These are phyloP conservation scores for Scleromitrula shiraiana DNA, from an alignment of 2,329 filamentous ascomycete genomes.

Conservation along the genomic window DNA sequence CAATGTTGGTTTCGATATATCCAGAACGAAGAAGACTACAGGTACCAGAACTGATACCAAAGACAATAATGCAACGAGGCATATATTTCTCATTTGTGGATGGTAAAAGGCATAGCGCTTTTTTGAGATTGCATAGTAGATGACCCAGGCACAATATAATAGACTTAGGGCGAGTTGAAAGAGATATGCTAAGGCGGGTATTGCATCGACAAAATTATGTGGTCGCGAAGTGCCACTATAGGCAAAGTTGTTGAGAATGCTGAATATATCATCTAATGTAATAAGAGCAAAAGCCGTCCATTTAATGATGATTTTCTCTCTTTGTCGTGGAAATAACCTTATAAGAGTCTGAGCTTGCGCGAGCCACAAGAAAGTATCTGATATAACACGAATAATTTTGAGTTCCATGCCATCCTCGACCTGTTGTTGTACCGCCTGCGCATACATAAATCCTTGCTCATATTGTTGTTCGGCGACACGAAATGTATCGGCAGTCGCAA, in stretches of 20 bases:
- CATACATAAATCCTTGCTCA: slow-evolving; percentile 69
- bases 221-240: slow-evolving; percentile 54
- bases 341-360: slow-evolving; percentile 96
- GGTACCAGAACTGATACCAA: slow-evolving; percentile 59
- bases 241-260: slow-evolving; percentile 80
- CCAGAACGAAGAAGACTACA: slow-evolving; percentile 67
- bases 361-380: slow-evolving; percentile 93
- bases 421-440: slow-evolving; percentile 61
- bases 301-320: slow-evolving; percentile 97
- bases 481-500: slow-evolving; percentile 89
- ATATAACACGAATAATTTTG: slow-evolving; percentile 84
- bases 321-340: slow-evolving; percentile 87
- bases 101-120: slow-evolving; percentile 65
- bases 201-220: slow-evolving; percentile 74
- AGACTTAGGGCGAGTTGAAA: slow-evolving; percentile 64
- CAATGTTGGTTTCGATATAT: slow-evolving; percentile 61
- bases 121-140: slow-evolving; percentile 66
- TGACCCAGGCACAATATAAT: slow-evolving; percentile 65
- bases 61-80: slow-evolving; percentile 57
- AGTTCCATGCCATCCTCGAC: slow-evolving; percentile 82
- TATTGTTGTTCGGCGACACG: slow-evolving; percentile 78
- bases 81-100: slow-evolving; percentile 63
- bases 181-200: slow-evolving; percentile 70
- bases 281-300: slow-evolving; percentile 96
- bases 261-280: slow-evolving; percentile 82